phyloP scores from a whole-genome alignment of 1,139 yeast species.

The Zygosaccharomyces sapae region DNA sequence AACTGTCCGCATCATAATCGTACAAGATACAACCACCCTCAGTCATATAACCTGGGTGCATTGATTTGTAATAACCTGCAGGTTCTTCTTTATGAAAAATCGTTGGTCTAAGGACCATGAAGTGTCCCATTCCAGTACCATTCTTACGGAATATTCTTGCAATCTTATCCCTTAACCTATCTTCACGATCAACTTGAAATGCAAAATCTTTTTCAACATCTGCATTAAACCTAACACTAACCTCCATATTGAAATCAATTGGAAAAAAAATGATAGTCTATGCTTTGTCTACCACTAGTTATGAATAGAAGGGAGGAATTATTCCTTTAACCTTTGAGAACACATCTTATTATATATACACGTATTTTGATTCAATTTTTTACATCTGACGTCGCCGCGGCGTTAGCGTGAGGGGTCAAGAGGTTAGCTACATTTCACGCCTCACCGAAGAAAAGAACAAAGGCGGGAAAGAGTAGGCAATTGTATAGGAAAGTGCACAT shows the following conservation, averaged over 20 bases:
- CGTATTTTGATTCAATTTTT: conserved; percentile 6
- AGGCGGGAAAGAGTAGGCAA: neutral
- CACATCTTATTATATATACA: conserved; percentile 1
- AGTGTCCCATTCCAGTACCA: conserved; percentile 41
- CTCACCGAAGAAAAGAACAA: neutral
- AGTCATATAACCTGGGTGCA: conserved; percentile 79
- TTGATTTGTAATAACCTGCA: conserved; percentile 60
- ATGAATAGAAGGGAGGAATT: neutral
- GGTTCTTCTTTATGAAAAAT: conserved; percentile 67
- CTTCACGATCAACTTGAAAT: conserved; percentile 60
- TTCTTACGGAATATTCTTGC: conserved; percentile 50
- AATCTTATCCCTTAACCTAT: conserved; percentile 53
- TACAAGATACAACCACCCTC: conserved; percentile 78
- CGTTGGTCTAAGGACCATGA: conserved; percentile 70
- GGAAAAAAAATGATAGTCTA: neutral
- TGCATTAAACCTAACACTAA: conserved; percentile 78
- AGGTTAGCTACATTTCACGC: neutral
- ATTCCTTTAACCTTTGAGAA: neutral
- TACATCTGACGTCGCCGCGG: conserved; percentile 4
- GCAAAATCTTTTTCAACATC: conserved; percentile 88
- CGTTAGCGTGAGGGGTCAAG: conserved; percentile 1
- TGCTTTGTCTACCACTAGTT: neutral
- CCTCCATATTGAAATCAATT: conserved; percentile 43
- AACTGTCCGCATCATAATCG: conserved; percentile 51
- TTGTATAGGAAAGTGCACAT: neutral